These are phyloP conservation scores for Penicillium sp. DNA, from an alignment of 2,329 filamentous ascomycete species.

Conservation along the genomic window DNA sequence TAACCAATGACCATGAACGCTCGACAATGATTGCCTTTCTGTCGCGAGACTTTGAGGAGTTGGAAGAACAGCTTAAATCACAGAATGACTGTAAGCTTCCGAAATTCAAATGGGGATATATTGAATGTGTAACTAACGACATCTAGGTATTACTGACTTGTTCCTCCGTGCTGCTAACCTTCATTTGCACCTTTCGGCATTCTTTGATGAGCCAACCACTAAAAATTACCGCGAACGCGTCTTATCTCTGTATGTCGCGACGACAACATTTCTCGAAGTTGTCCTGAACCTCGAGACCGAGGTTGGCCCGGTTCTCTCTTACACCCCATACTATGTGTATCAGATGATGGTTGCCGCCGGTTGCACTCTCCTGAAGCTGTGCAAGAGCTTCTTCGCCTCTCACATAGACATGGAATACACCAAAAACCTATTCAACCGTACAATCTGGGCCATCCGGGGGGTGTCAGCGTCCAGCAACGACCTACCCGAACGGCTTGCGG, in stretches of 20 bases:
- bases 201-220: slow-evolving; percentile 50
- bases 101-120: not conserved
- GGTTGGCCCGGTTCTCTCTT: slow-evolving; percentile 51
- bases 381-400: slow-evolving; percentile 63
- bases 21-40: slow-evolving; percentile 48
- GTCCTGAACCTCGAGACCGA: slow-evolving; percentile 47
- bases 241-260: slow-evolving; percentile 47
- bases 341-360: slow-evolving; percentile 67
- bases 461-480: slow-evolving; percentile 64
- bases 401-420: slow-evolving; percentile 58
- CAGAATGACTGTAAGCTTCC: slow-evolving; percentile 42
- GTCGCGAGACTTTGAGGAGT: slow-evolving; percentile 49
- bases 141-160: slow-evolving; percentile 46
- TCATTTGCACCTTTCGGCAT: slow-evolving; percentile 51
- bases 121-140: not conserved
- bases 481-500: slow-evolving; percentile 62
- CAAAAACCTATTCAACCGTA: slow-evolving; percentile 58
- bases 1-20: slow-evolving; percentile 47
- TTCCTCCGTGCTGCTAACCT: slow-evolving; percentile 50
- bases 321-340: slow-evolving; percentile 62
- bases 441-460: slow-evolving; percentile 59
- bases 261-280: slow-evolving; percentile 49
- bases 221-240: slow-evolving; percentile 50
- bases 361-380: slow-evolving; percentile 63
- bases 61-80: slow-evolving; percentile 52